Conservation (phyloP, 1,284 basidiomycete genomes). For the Coniferiporia weirii region DNA sequence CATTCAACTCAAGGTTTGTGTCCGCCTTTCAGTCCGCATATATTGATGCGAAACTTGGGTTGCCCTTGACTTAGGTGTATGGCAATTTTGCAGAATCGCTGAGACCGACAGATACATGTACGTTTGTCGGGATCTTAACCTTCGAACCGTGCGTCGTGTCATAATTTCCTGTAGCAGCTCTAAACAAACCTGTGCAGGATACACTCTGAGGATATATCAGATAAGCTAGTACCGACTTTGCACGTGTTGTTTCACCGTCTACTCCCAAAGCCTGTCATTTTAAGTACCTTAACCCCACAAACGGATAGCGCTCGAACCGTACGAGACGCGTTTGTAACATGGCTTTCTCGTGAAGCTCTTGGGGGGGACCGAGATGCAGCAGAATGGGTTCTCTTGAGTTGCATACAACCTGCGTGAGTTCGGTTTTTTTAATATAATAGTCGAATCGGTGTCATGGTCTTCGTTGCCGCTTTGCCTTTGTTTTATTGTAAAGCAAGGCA, state of each 20-base stretch:
- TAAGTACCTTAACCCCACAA: slow-evolving; percentile 21
- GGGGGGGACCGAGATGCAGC: slow-evolving; percentile 67
- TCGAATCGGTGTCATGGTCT: not conserved
- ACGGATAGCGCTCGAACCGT: slow-evolving; percentile 21
- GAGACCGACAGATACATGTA: slow-evolving; percentile 54
- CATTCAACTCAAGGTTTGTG: slow-evolving; percentile 58
- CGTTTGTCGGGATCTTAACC: slow-evolving; percentile 66
- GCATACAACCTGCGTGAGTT: slow-evolving; percentile 61
- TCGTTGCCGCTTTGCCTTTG: slow-evolving; percentile 10
- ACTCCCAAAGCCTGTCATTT: slow-evolving; percentile 37
- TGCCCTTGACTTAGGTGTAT: slow-evolving; percentile 44
- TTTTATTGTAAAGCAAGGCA: slow-evolving; percentile 47
- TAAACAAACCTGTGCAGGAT: not conserved
- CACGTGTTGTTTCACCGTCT: slow-evolving; percentile 56
- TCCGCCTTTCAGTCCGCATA: not conserved
- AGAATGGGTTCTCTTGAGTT: slow-evolving; percentile 69
- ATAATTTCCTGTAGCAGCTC: not conserved
- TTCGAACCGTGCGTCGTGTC: slow-evolving; percentile 48
- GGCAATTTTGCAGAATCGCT: slow-evolving; percentile 39
- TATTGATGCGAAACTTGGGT: not conserved
- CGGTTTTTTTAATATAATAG: not conserved
- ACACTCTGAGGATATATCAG: slow-evolving; percentile 30
- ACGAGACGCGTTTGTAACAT: slow-evolving; percentile 53
- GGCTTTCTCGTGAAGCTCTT: slow-evolving; percentile 66
- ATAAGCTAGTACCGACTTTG: slow-evolving; percentile 52